Evolutionary conservation across 2,329 filamentous ascomycete species (phyloP), one percentile per base, ranked within the genome.

Genomic region (Fusarium newnesense): DNA sequence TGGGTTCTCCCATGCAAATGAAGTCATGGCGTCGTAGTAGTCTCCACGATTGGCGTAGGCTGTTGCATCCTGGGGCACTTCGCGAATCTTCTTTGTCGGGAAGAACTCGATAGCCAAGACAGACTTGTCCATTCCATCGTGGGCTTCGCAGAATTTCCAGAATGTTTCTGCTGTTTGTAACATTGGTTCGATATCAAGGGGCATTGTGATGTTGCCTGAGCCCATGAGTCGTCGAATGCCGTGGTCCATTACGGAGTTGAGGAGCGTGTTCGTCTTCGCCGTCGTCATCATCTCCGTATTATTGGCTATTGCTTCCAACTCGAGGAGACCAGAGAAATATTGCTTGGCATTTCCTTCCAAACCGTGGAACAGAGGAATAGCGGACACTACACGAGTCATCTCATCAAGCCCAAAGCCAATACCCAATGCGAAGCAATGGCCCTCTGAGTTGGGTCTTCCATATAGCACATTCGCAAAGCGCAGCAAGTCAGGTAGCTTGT

Each of bases 11-110:
- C 85, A 87, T 16, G 81, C 79, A 36, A 84, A 79, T 10, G 76
- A 74, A 5, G 84, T 79, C 58, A 84, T 78, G 4, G 82, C 82
- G 53, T 87, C 85, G 68, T 84, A 84, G 42, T 84, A 84, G 10
- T 76, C 75, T 12, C 83, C 84, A 9, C 86, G 81, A 67, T 84
- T 85, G 7, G 84, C 83, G 63, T 85, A 86, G 0, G 86, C 83
- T 10, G 83, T 87, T 3, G 79, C 81, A 5, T 78, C 68, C 2
- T 79, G 70, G 0, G 79, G 73, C 9, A 85, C 78, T n/a, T 79
- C 73, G 4, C 80, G 78, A 30, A 84, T 78, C 72, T 84, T 83
- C 7, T 77, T 74, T 60, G 83, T 82, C 26, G 85, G 81, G 30
- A 83, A 81, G 30, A 84, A 79, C 68, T 88, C 86, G 9, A 85